These are phyloP conservation scores for Aspergillus saccharolyticus DNA, from an alignment of 495 filamentous ascomycete species.

Conservation along the genomic window DNA sequence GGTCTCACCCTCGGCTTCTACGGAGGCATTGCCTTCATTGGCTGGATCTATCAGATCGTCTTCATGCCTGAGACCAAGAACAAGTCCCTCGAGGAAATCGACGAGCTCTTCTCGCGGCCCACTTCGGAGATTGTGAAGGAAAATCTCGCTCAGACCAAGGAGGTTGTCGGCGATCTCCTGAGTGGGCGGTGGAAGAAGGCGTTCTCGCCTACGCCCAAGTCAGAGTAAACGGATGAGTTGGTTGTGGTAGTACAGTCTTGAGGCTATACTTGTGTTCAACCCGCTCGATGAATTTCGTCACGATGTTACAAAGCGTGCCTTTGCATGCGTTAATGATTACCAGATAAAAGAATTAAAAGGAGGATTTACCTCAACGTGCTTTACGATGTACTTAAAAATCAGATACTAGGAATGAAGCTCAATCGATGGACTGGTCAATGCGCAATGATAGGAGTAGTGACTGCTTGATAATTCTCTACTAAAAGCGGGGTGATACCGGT, in stretches of 20 bases:
- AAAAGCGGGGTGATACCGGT: too few relatives aligned
- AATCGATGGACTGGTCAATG: too few relatives aligned
- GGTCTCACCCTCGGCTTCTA: constrained; percentile 57
- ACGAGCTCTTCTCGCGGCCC: constrained; percentile 51
- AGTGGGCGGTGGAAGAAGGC: constrained; percentile 31
- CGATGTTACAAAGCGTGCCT: not conserved
- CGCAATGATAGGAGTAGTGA: too few relatives aligned
- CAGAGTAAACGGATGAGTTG: not conserved
- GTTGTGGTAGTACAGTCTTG: not conserved
- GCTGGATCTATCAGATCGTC: constrained; percentile 54
- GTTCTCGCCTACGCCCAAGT: constrained; percentile 28
- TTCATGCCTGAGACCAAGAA: constrained; percentile 64
- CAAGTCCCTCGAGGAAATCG: constrained; percentile 58
- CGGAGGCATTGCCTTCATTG: constrained; percentile 53
- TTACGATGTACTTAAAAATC: not conserved
- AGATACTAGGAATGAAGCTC: not conserved
- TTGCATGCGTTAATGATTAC: not conserved
- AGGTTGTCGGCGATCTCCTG: constrained; percentile 30
- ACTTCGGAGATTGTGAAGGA: constrained; percentile 50
- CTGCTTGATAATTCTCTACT: too few relatives aligned
- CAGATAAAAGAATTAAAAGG: not conserved
- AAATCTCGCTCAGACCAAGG: constrained; percentile 38
- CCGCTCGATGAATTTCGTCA: not conserved
- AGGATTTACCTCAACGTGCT: not conserved
- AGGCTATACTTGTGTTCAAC: not conserved